A percentile compares a stretch with the other conserved stretches of the same genome.
These are phyloP conservation scores for Penicillium sp. DNA, from an alignment of 2,329 filamentous ascomycete genomes.

Conservation along the genomic window DNA sequence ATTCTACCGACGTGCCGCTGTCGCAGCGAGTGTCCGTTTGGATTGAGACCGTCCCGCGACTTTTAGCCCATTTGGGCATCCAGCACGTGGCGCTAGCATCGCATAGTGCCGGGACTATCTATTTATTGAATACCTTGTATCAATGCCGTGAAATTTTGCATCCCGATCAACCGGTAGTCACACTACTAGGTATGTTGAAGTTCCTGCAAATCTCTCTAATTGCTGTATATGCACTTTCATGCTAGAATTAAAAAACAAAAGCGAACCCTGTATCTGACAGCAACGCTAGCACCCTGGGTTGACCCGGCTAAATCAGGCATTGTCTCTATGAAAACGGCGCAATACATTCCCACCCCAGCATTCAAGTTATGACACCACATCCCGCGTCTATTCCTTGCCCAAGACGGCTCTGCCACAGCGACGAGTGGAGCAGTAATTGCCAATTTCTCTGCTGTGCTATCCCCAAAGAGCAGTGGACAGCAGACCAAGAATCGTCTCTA, in stretches of 20 bases:
- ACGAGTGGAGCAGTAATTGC: conserved; percentile 20
- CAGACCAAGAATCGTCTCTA: conserved; percentile 13
- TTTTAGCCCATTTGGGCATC: conserved; percentile 39
- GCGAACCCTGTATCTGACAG: too few relatives aligned
- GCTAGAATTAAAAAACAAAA: too few relatives aligned
- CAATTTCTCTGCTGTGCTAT: conserved; percentile 6
- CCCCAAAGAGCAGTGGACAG: conserved; percentile 4
- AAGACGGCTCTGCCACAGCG: conserved; percentile 22
- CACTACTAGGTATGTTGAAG: neutral
- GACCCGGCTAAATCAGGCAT: conserved; percentile 39
- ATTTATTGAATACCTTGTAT: conserved; percentile 43
- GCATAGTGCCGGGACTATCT: conserved; percentile 46
- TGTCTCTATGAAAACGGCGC: conserved; percentile 27
- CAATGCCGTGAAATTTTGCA: conserved; percentile 34
- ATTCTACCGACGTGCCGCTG: conserved; percentile 41
- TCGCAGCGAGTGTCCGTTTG: conserved; percentile 39
- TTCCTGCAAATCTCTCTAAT: neutral
- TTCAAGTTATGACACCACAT: conserved; percentile 30
- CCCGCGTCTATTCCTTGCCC: conserved; percentile 27
- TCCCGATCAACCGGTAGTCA: neutral
- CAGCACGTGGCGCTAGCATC: conserved; percentile 40
- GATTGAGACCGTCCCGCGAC: conserved; percentile 43
- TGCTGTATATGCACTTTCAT: too few relatives aligned
- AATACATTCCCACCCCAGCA: conserved; percentile 25
- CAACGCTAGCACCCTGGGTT: conserved; percentile 45